phyloP scores from a whole-genome alignment of 129 eudicot genomes.

The Escallonia herrerae region DNA sequence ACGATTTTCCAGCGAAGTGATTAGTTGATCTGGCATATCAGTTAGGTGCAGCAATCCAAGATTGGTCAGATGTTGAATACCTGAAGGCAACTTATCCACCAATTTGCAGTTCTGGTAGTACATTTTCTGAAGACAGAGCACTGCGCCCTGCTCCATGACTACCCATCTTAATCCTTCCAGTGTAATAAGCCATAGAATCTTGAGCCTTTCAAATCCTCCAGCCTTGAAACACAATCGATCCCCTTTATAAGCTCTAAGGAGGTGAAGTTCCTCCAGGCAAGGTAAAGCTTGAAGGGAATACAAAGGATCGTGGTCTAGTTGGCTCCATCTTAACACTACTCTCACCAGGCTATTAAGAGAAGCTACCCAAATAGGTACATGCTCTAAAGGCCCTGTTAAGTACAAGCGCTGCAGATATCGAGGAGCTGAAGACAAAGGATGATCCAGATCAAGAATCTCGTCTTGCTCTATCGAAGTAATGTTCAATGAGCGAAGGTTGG shows the following conservation, averaged over 20 bases:
- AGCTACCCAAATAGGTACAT: slow-evolving; percentile 10
- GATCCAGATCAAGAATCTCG: slow-evolving; percentile 14
- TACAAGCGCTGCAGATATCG: slow-evolving; percentile 5
- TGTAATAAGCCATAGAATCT: slow-evolving; percentile 5
- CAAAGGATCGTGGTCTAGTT: slow-evolving; percentile 9
- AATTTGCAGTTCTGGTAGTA: not conserved
- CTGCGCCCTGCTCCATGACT: slow-evolving; percentile 8
- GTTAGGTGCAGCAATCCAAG: slow-evolving; percentile 12
- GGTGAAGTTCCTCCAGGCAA: slow-evolving; percentile 15
- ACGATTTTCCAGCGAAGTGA: no score
- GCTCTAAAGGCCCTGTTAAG: slow-evolving; percentile 12
- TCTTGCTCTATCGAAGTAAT: slow-evolving; percentile 2
- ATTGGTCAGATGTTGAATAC: slow-evolving; percentile 2
- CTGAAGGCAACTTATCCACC: slow-evolving; percentile 8
- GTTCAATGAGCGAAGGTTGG: not conserved
- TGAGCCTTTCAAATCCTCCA: slow-evolving; percentile 15
- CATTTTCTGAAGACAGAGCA: slow-evolving; percentile 19
- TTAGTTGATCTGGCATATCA: slow-evolving; percentile 7
- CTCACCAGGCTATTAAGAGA: slow-evolving; percentile 9
- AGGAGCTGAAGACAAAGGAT: slow-evolving; percentile 3
- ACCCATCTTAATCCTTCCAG: not conserved
- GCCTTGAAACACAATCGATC: slow-evolving; percentile 12
- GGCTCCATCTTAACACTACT: slow-evolving; percentile 16
- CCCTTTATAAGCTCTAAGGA: slow-evolving; percentile 13
- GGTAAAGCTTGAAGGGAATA: slow-evolving; percentile 13